Evolutionary conservation across 768 basidiomycete genomes (phyloP).

Genomic region (Butyriboletus loyo): DNA sequence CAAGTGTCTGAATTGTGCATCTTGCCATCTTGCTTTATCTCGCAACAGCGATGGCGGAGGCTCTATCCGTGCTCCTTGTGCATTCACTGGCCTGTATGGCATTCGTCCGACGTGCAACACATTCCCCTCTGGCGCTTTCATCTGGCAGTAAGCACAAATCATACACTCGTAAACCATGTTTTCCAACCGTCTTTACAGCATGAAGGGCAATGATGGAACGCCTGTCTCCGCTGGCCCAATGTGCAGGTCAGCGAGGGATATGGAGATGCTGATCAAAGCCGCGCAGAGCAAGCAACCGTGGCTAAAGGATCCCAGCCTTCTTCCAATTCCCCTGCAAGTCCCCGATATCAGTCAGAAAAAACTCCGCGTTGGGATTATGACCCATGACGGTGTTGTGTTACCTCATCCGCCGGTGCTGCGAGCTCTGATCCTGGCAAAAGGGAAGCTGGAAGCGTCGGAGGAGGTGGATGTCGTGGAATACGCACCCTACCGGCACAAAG

Average conservation of each 20-base stretch:
- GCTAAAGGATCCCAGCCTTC: slow-evolving; percentile 35
- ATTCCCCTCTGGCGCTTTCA: slow-evolving; percentile 18
- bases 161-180: background rate
- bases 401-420: slow-evolving; percentile 43
- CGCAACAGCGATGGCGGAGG: slow-evolving; percentile 31
- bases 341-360: slow-evolving; percentile 27
- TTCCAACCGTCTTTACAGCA: slow-evolving; percentile 16
- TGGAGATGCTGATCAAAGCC: slow-evolving; percentile 19
- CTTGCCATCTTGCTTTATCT: background rate
- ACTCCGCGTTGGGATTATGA: slow-evolving; percentile 28
- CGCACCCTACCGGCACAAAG: slow-evolving; percentile 33
- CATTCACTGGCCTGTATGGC: slow-evolving; percentile 40
- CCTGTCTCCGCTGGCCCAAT: slow-evolving; percentile 20
- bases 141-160: slow-evolving; percentile 22
- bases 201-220: slow-evolving; percentile 25
- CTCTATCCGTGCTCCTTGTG: slow-evolving; percentile 39
- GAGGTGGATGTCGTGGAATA: slow-evolving; percentile 38
- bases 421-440: slow-evolving; percentile 37
- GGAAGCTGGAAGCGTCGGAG: slow-evolving; percentile 32
- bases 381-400: slow-evolving; percentile 36
- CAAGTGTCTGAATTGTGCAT: slow-evolving; percentile 12
- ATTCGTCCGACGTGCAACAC: slow-evolving; percentile 38
- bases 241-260: slow-evolving; percentile 27
- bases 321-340: slow-evolving; percentile 29
- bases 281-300: slow-evolving; percentile 38